Evolutionary conservation across 768 basidiomycete species (phyloP), one percentile per base, ranked within the genome.

Genomic region (Nidularia pulvinata): DNA sequence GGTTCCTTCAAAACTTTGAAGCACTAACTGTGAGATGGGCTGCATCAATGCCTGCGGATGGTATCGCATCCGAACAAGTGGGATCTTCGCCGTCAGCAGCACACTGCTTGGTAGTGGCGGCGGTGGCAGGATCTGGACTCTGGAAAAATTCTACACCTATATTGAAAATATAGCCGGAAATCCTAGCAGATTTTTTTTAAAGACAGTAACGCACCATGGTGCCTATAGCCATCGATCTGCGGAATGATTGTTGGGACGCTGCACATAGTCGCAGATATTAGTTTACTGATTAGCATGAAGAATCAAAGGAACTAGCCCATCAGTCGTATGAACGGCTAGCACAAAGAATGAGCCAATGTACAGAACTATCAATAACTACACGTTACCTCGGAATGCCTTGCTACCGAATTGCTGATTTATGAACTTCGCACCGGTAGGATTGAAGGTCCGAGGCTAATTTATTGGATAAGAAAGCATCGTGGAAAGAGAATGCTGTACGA

Each of bases 61-160:
- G 60, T 35, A 67, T 58, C 1, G 56, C 52, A 22, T 49, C 61
- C 7, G 65, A 66, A 49, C 68, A 68, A 9, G 61, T 59, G 4
- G 50, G 33, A 43, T 69, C 68, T 48, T 69, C 68, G 13, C 65
- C 66, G 34, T 58, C 47, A 9, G 60, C 44, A 33, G 54, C 49
- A 51, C 68, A 69, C 42, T 61, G 58, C 36, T 46, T 56, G 9
- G 61, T 63, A 1, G 61, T 62, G 13, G 54, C 13, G 5, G 64
- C 54, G 3, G 64, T 57, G 9, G 63, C 51, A 4, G 67, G 67
- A 16, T 68, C 67, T 5, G 57, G 35, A 48, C 51, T 51, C 35
- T 65, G 58, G 61, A 61, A 69, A 44, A 59, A 68, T 53, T 68
- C 68, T 30, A 64, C 55, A 2, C 60, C 62, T 64, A 22, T 7